Conservation (phyloP, 352 stramenopile genomes). For the Hyphochytrium catenoides region DNA sequence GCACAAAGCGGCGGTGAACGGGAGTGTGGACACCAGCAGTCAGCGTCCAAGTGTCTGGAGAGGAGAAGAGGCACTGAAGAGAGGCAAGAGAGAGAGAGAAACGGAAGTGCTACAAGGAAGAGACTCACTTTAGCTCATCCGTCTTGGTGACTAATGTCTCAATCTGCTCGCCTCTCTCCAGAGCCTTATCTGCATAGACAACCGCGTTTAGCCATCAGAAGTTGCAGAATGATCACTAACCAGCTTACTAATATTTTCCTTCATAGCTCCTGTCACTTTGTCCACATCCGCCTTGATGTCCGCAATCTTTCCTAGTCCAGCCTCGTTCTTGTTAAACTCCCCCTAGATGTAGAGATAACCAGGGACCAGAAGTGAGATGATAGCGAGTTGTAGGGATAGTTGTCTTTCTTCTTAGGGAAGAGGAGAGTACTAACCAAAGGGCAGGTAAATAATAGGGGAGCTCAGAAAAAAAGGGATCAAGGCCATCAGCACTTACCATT, state of each 20-base stretch:
- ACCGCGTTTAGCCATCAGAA: neutral
- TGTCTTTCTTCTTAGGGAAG: too few species aligned
- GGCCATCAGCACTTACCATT: constrained; percentile 38
- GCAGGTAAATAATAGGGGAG: too few species aligned
- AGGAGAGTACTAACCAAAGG: too few species aligned
- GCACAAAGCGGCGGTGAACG: neutral
- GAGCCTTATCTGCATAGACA: constrained; percentile 26
- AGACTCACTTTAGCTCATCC: constrained; percentile 41
- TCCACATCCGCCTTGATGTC: constrained; percentile 52
- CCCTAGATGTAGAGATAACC: too few species aligned
- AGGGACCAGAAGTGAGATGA: too few species aligned
- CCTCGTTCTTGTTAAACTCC: too few species aligned
- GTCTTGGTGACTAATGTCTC: constrained; percentile 60
- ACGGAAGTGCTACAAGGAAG: neutral
- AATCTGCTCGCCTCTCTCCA: constrained; percentile 62
- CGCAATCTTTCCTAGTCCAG: constrained; percentile 39
- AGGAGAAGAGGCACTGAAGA: too few species aligned
- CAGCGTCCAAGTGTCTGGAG: neutral
- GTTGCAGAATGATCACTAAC: neutral
- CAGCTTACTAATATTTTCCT: constrained; percentile 47
- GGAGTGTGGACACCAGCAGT: neutral
- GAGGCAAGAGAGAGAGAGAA: too few species aligned
- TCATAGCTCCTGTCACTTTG: constrained; percentile 39
- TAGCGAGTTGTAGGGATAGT: too few species aligned
- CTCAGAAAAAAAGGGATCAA: too few species aligned